These are phyloP conservation scores for Paraphysoderma sedebokerense DNA, from an alignment of 371 early-diverging fungal species.

Conservation along the genomic window DNA sequence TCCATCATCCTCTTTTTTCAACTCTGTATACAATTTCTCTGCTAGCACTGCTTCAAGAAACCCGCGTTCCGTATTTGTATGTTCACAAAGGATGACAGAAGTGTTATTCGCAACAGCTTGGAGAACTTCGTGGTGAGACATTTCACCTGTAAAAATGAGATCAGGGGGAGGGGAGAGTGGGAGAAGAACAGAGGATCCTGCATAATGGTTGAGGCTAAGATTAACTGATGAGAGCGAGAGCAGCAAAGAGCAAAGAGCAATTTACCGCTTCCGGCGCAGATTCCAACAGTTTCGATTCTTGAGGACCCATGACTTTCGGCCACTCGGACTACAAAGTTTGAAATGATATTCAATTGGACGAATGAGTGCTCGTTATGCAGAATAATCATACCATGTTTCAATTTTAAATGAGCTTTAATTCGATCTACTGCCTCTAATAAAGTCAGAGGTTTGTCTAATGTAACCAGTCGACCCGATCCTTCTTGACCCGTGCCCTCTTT, in stretches of 20 bases:
- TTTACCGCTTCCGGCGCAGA: slow-evolving; percentile 83
- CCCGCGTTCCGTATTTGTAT: slow-evolving; percentile 87
- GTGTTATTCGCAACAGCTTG: slow-evolving; percentile 51
- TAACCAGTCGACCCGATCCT: slow-evolving; percentile 56
- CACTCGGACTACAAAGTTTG: slow-evolving; percentile 37
- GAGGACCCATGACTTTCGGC: slow-evolving; percentile 21
- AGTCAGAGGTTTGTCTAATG: slow-evolving; percentile 32
- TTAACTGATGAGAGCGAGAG: not conserved
- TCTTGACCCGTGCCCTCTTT: slow-evolving; percentile 8
- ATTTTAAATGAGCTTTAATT: slow-evolving; percentile 41
- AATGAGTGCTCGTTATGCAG: not conserved
- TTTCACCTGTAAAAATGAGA: slow-evolving; percentile 86
- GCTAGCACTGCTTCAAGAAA: slow-evolving; percentile 55
- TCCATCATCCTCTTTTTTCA: slow-evolving; percentile 25
- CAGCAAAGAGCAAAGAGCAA: slow-evolving; percentile 7
- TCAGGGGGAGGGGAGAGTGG: slow-evolving; percentile 32
- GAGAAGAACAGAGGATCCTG: slow-evolving; percentile 35
- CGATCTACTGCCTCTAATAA: slow-evolving; percentile 34
- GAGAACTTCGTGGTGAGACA: slow-evolving; percentile 83
- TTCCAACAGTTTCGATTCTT: slow-evolving; percentile 57
- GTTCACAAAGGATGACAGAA: slow-evolving; percentile 86
- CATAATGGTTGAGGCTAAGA: not conserved
- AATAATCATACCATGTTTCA: slow-evolving; percentile 30
- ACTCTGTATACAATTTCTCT: slow-evolving; percentile 33
- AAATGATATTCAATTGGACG: not conserved